Evolutionary conservation across 352 stramenopile genomes (phyloP).

Genomic region (Globisporangium mamillatum): DNA sequence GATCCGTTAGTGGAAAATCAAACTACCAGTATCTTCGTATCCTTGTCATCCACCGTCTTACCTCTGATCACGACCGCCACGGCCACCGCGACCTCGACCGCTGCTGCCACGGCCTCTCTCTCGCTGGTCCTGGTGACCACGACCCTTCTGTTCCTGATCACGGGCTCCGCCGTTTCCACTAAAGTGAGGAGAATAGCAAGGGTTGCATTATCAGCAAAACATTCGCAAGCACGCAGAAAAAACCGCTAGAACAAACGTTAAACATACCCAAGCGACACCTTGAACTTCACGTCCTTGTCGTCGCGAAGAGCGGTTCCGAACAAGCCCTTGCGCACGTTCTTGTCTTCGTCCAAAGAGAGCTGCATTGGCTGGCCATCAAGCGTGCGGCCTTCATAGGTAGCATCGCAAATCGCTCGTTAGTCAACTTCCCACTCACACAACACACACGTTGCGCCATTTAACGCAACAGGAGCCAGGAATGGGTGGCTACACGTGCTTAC

Average conservation of each 20-base stretch:
- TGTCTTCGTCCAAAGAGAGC: slow-evolving; percentile 64
- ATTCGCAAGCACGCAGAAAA: not conserved
- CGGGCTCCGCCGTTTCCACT: slow-evolving; percentile 19
- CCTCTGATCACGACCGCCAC: slow-evolving; percentile 21
- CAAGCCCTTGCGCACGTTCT: slow-evolving; percentile 72
- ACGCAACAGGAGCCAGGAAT: no score
- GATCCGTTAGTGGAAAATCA: not conserved
- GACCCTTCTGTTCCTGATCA: slow-evolving; percentile 36
- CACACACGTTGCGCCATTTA: no score
- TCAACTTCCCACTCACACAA: no score
- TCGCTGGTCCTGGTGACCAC: slow-evolving; percentile 14
- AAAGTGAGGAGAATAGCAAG: slow-evolving; percentile 6
- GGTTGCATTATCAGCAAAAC: slow-evolving; percentile 1
- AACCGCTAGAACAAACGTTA: no score
- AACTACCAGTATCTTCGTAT: not conserved
- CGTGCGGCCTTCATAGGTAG: slow-evolving; percentile 43
- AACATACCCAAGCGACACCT: slow-evolving; percentile 72
- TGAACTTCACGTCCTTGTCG: slow-evolving; percentile 73
- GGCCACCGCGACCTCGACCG: slow-evolving; percentile 29
- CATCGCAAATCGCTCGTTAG: not conserved
- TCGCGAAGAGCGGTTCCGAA: slow-evolving; percentile 75
- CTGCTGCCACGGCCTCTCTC: slow-evolving; percentile 27
- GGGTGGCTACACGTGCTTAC: slow-evolving; percentile 22
- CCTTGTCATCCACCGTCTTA: not conserved
- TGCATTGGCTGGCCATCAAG: slow-evolving; percentile 75